Evolutionary conservation across 192 early-diverging fungal genomes (phyloP).

Genomic region (Coemansia biformis): DNA sequence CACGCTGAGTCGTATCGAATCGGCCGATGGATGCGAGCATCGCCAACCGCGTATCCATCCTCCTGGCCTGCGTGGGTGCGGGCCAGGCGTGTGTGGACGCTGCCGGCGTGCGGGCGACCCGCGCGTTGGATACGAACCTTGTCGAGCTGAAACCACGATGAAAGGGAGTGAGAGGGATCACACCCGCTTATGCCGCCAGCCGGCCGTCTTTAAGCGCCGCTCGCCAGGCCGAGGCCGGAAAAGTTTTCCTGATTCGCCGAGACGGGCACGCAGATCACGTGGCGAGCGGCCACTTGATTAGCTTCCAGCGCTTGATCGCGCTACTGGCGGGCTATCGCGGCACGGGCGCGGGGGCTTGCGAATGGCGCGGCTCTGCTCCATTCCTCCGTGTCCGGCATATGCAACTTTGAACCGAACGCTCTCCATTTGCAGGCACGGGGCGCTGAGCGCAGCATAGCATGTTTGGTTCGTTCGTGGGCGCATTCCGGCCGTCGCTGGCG

Average conservation of each 20-base stretch:
- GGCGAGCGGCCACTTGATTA: too few species aligned
- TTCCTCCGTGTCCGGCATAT: too few species aligned
- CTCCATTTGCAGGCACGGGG: background rate
- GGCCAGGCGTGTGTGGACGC: too few species aligned
- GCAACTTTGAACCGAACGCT: background rate
- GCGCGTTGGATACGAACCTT: constrained; percentile 4
- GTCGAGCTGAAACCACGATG: background rate
- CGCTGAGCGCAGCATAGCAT: constrained; percentile 1
- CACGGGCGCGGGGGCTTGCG: too few species aligned
- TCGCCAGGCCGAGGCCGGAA: too few species aligned
- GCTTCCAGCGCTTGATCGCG: too few species aligned
- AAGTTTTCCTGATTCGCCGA: too few species aligned
- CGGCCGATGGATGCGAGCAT: background rate
- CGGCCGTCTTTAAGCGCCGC: background rate
- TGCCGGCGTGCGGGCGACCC: too few species aligned
- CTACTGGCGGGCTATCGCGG: too few species aligned
- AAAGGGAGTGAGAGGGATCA: constrained; percentile 11
- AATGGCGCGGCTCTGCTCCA: too few species aligned
- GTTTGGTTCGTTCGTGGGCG: constrained; percentile 41
- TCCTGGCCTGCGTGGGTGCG: background rate
- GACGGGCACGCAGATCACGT: too few species aligned
- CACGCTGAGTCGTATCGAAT: background rate
- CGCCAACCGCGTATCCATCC: too few species aligned
- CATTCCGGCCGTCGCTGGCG: constrained; percentile 38
- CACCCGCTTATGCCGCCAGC: background rate